phyloP scores from a whole-genome alignment of 768 basidiomycete species.

The Macrolepiota albuminosa region DNA sequence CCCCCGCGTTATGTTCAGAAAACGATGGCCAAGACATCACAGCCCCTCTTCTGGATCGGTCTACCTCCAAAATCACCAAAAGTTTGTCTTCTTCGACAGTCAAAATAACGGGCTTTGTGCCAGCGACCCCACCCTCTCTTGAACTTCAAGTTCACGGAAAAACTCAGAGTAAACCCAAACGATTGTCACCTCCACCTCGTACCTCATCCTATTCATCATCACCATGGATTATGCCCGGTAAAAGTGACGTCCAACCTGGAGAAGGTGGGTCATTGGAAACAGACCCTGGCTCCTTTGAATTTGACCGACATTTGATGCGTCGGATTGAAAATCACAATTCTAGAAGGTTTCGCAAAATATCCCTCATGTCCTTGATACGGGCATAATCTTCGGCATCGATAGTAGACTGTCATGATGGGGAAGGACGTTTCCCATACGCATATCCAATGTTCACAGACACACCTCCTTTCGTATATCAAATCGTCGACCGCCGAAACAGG shows the following conservation, averaged over 20 bases:
- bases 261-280: constrained; percentile 28
- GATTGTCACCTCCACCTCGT: constrained; percentile 29
- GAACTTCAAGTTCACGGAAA: constrained; percentile 1
- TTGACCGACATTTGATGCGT: constrained; percentile 35
- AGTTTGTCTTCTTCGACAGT: constrained; percentile 16
- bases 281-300: constrained; percentile 30
- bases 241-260: constrained; percentile 24
- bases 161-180: constrained; percentile 16
- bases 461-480: constrained; percentile 1
- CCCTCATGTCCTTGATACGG: constrained; percentile 11
- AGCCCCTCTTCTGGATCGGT: constrained; percentile 4
- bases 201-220: constrained; percentile 31
- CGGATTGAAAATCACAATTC: constrained; percentile 35
- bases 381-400: constrained; percentile 3
- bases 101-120: constrained; percentile 34
- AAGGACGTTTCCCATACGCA: background rate
- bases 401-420: background rate
- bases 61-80: constrained; percentile 9
- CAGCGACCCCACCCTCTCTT: constrained; percentile 20
- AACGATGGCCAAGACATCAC: constrained; percentile 6
- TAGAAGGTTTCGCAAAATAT: constrained; percentile 19
- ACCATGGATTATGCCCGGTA: constrained; percentile 32
- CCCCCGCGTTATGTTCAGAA: background rate
- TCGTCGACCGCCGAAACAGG: background rate
- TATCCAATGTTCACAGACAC: constrained; percentile 8